phyloP scores from a whole-genome alignment of 2,329 filamentous ascomycete genomes.

The Fusarium odoratissimum region DNA sequence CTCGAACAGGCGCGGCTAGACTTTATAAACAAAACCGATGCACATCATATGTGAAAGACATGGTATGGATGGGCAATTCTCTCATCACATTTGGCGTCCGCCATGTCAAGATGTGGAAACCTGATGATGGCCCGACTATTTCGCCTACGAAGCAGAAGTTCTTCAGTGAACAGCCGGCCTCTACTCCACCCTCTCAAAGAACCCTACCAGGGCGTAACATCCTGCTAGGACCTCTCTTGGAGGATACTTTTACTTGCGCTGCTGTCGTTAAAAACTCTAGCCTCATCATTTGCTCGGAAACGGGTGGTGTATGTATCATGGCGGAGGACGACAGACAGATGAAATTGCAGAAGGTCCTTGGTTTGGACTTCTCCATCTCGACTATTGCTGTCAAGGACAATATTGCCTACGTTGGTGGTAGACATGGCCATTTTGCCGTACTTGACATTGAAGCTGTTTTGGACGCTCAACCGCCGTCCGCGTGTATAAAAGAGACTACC shows the following conservation, averaged over 20 bases:
- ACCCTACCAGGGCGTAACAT: slow-evolving; percentile 89
- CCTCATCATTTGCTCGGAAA: slow-evolving; percentile 86
- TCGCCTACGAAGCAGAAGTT: slow-evolving; percentile 75
- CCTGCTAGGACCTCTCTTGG: slow-evolving; percentile 82
- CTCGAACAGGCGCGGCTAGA: slow-evolving; percentile 82
- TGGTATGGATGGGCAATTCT: slow-evolving; percentile 89
- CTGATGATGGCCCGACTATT: slow-evolving; percentile 72
- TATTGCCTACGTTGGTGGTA: slow-evolving; percentile 76
- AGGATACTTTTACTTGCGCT: slow-evolving; percentile 85
- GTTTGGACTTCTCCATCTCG: slow-evolving; percentile 74
- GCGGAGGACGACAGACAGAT: slow-evolving; percentile 80
- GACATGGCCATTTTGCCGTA: slow-evolving; percentile 68
- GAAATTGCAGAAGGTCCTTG: slow-evolving; percentile 74
- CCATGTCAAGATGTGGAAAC: slow-evolving; percentile 93
- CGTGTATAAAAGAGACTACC: slow-evolving; percentile 54
- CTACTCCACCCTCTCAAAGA: slow-evolving; percentile 57
- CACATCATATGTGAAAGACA: slow-evolving; percentile 84
- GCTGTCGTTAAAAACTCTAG: slow-evolving; percentile 75
- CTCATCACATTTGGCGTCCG: slow-evolving; percentile 90
- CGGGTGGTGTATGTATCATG: slow-evolving; percentile 88
- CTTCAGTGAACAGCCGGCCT: slow-evolving; percentile 53
- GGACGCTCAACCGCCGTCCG: slow-evolving; percentile 50
- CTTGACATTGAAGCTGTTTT: slow-evolving; percentile 64
- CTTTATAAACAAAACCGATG: slow-evolving; percentile 91
- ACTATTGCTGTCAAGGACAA: slow-evolving; percentile 72